Evolutionary conservation across 148 eudicot species (phyloP).

Genomic region (Vaccinium myrtillus): DNA sequence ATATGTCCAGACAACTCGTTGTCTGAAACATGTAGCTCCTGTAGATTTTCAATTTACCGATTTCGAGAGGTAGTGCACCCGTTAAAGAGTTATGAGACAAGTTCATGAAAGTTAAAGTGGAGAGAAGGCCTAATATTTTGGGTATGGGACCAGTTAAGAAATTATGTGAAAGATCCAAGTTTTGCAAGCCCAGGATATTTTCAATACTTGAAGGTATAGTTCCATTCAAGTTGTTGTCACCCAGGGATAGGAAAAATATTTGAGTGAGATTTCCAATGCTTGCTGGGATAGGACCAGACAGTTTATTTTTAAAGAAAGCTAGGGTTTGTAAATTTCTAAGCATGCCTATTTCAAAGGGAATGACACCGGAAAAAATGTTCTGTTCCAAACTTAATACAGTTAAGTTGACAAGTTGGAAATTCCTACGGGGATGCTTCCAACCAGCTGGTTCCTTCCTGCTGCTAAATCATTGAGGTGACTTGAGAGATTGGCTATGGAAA

Average conservation of each 20-base stretch:
- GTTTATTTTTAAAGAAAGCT: neutral
- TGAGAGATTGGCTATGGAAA: slow-evolving; percentile 14
- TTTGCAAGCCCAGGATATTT: neutral
- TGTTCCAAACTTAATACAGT: neutral
- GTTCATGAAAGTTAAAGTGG: neutral
- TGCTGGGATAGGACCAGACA: slow-evolving; percentile 2
- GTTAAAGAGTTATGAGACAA: neutral
- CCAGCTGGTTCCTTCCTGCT: neutral
- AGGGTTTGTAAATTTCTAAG: too few species aligned
- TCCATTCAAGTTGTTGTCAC: too few species aligned
- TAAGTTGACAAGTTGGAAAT: slow-evolving; percentile 21
- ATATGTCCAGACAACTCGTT: slow-evolving; percentile 8
- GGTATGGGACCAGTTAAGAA: slow-evolving; percentile 18
- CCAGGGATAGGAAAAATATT: too few species aligned
- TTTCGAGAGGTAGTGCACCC: neutral
- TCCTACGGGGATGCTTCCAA: neutral
- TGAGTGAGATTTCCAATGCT: too few species aligned
- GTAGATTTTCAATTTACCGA: neutral
- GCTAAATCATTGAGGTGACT: neutral
- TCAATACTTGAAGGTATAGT: too few species aligned
- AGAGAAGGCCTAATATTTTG: neutral
- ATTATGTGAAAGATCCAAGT: slow-evolving; percentile 17
- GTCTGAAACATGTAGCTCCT: neutral
- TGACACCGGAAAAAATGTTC: too few species aligned
- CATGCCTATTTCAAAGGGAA: too few species aligned